A percentile compares a stretch with the other conserved stretches of the same genome.
Evolutionary conservation across 306 rosid species (phyloP).

Genomic region (Alnus rubra): DNA sequence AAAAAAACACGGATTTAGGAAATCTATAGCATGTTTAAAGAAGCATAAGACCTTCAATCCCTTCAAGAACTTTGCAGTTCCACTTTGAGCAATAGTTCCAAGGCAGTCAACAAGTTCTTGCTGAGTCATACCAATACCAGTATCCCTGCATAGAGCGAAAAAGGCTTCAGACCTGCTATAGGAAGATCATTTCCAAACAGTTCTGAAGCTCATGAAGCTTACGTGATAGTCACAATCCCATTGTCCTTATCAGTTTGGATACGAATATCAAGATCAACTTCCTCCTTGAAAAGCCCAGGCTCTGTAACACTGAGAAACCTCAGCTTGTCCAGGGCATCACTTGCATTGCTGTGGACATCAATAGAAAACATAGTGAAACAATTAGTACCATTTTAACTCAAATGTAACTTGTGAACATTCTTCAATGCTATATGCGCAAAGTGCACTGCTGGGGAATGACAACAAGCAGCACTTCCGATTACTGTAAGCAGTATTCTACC

Average conservation of each 20-base stretch:
- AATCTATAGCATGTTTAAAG: slow-evolving; percentile 10
- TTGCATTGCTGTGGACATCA: slow-evolving; percentile 72
- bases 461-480: neutral
- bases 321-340: slow-evolving; percentile 98
- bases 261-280: slow-evolving; percentile 74
- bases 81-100: slow-evolving; percentile 99
- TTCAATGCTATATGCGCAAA: neutral
- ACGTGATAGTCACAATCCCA: slow-evolving; percentile 78
- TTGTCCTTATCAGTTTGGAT: slow-evolving; percentile 83
- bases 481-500: neutral
- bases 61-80: slow-evolving; percentile 92
- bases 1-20: slow-evolving; percentile 19
- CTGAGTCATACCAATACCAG: slow-evolving; percentile 94
- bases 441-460: neutral
- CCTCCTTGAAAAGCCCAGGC: slow-evolving; percentile 74
- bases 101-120: slow-evolving; percentile 93
- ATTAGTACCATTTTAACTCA: slow-evolving; percentile 4
- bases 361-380: neutral
- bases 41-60: slow-evolving; percentile 64
- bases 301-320: slow-evolving; percentile 85
- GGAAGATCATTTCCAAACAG: slow-evolving; percentile 5
- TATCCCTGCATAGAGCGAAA: slow-evolving; percentile 58
- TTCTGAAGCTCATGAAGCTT: slow-evolving; percentile 26
- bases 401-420: neutral
- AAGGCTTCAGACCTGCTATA: slow-evolving; percentile 10